Conservation (phyloP, 345 rosid genomes). For the Psidium guajava region DNA sequence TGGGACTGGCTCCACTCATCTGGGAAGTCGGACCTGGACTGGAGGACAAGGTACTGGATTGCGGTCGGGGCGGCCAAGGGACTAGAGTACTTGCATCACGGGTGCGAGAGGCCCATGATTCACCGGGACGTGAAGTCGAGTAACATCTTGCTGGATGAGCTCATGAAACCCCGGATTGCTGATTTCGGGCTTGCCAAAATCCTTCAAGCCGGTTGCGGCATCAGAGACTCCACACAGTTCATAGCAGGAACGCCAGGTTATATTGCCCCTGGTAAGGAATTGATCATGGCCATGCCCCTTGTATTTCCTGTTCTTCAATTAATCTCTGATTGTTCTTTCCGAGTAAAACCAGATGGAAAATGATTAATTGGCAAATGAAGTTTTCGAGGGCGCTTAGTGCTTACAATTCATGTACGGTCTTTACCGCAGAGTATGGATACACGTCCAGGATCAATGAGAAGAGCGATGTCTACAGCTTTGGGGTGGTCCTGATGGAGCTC, state of each 20-base stretch:
- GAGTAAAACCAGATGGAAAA: neutral
- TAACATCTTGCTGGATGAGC: conserved; percentile 73
- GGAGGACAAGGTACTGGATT: conserved; percentile 76
- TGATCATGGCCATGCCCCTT: neutral
- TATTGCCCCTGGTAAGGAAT: conserved; percentile 81
- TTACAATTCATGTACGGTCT: neutral
- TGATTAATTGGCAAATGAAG: neutral
- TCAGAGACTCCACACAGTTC: conserved; percentile 54
- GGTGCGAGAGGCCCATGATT: conserved; percentile 60
- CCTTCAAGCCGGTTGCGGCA: conserved; percentile 29
- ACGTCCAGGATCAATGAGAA: conserved; percentile 73
- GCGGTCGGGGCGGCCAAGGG: conserved; percentile 86
- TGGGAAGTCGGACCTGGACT: conserved; percentile 57
- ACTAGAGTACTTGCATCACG: conserved; percentile 81
- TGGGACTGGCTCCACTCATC: conserved; percentile 74
- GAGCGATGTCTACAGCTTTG: conserved; percentile 90
- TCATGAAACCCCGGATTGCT: conserved; percentile 81
- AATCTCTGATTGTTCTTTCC: neutral
- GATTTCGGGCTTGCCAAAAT: conserved; percentile 97
- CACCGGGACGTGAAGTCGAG: conserved; percentile 87
- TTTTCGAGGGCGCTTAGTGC: neutral
- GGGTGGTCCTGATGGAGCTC: conserved; percentile 87
- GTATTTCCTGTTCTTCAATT: neutral
- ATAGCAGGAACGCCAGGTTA: conserved; percentile 91
- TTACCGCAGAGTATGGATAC: conserved; percentile 69